phyloP scores from a whole-genome alignment of 106 monocot species.

The Gastrodia elata region DNA sequence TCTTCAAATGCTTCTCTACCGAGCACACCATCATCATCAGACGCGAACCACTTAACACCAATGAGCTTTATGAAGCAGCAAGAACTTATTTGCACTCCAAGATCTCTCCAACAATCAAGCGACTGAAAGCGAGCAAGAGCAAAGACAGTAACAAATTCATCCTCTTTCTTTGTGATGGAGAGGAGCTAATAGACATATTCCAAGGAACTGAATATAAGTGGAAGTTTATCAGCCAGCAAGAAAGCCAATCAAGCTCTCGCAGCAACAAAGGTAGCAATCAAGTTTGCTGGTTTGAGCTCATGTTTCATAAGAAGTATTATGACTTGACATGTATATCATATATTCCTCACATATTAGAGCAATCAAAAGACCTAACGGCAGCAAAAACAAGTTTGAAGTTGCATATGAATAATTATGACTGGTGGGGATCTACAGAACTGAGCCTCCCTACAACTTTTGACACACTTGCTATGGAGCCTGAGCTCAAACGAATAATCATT shows the following conservation, averaged over 20 bases:
- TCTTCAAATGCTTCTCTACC: conserved; percentile 1
- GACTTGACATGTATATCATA: conserved; percentile 7
- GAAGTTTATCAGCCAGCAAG: neutral
- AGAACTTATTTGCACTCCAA: conserved; percentile 18
- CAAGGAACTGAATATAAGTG: conserved; percentile 8
- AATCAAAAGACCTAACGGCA: conserved; percentile 5
- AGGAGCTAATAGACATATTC: conserved; percentile 1
- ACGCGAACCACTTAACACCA: conserved; percentile 11
- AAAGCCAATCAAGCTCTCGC: neutral
- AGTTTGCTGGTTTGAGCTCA: conserved; percentile 12
- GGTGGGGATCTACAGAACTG: conserved; percentile 7
- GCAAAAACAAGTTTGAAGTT: conserved; percentile 9
- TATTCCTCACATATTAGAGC: conserved; percentile 12
- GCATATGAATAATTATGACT: conserved; percentile 4
- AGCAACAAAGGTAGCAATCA: neutral
- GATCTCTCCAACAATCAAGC: neutral
- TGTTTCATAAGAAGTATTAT: conserved; percentile 16
- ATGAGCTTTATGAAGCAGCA: conserved; percentile 18
- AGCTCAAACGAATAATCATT: conserved; percentile 8
- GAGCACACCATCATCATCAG: conserved; percentile 18
- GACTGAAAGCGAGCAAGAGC: conserved; percentile 18
- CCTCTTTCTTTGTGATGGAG: neutral
- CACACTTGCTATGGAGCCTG: conserved; percentile 25
- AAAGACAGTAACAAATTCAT: conserved; percentile 1
- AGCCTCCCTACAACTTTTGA: conserved; percentile 26